phyloP scores from a whole-genome alignment of 768 basidiomycete species.

The Polyporus arcularius region DNA sequence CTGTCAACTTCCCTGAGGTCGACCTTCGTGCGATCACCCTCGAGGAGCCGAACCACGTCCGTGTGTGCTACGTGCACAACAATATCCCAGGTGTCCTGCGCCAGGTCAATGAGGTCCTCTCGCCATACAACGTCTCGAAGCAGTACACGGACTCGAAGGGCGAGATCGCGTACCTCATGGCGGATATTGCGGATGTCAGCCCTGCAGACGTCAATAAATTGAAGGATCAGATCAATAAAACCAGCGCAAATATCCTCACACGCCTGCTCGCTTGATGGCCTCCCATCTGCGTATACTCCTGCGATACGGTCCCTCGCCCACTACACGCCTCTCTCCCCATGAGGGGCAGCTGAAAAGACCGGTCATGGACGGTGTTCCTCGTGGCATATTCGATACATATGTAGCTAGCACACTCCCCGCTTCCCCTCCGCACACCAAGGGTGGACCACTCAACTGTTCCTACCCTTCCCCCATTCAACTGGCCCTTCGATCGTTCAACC shows the following conservation, averaged over 20 bases:
- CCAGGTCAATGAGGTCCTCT: conserved; percentile 91
- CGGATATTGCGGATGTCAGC: conserved; percentile 92
- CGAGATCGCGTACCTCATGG: conserved; percentile 93
- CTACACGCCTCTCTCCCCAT: not conserved
- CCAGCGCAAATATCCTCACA: conserved; percentile 87
- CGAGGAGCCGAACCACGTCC: conserved; percentile 78
- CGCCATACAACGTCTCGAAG: conserved; percentile 97
- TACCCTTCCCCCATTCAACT: conserved; percentile 27
- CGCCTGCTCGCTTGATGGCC: conserved; percentile 63
- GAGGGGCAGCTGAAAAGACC: conserved; percentile 24
- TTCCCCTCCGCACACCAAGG: conserved; percentile 3
- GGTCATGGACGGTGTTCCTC: conserved; percentile 37
- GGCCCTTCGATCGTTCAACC: conserved; percentile 16
- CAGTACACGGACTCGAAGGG: conserved; percentile 98
- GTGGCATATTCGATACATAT: not conserved
- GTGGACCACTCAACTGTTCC: conserved; percentile 55
- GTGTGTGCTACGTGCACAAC: conserved; percentile 93
- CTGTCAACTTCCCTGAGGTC: conserved; percentile 99
- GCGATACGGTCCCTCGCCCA: not conserved
- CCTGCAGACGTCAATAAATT: conserved; percentile 75
- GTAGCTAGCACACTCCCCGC: conserved; percentile 10
- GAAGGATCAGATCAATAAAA: conserved; percentile 74
- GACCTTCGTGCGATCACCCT: conserved; percentile 90
- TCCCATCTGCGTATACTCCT: too few species aligned
- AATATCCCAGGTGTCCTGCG: conserved; percentile 95